Evolutionary conservation across 768 basidiomycete genomes (phyloP), one percentile per base, ranked within the genome.

Genomic region (Ephemerocybe angulata): DNA sequence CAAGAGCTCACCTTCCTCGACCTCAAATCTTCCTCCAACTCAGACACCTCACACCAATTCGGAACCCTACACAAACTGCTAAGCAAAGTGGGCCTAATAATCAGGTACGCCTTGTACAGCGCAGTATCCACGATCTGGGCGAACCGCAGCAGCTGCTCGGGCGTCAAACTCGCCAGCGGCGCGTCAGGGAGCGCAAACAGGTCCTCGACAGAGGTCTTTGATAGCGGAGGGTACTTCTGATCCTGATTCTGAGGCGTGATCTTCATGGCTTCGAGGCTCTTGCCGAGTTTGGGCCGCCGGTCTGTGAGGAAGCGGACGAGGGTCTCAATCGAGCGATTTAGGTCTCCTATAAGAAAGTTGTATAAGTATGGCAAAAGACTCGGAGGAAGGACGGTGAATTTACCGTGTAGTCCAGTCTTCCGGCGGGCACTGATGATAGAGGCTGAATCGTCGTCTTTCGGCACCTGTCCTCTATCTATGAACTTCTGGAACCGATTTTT

Each of bases 71-170:
- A 98, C 48, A 98, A 70, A 28, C 91, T 84, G 0, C 91, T 93
- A 10, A 98, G 73, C 54, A 99, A 72, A 12, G 79, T 81, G 0
- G 96, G 93, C 41, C 88, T 77, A 38, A 88, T 86, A 21, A 91
- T 78, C 21, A 98, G 72, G 68, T 96, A 97, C 2, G 88, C 86
- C 71, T 97, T 96, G 71, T 98, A 94, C 59, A 98, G 72, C 8
- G 91, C 95, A 1, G 97, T 98, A 63, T 98, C 93, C 24, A 98
- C 89, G 30, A 98, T 85, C 70, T 98, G 95, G 1, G 94, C 93
- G 53, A 88, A 91, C 19, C 91, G 81, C 33, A 95, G 76, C 5
- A 98, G 77, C 59, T 97, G 88, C 56, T 90, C 90, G 2, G 94
- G 87, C 0, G 84, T 87, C 21, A 98, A 75, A 3, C 81, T 76